Conservation (phyloP, 2,329 filamentous ascomycete genomes). For the Pseudogymnoascus sp. region DNA sequence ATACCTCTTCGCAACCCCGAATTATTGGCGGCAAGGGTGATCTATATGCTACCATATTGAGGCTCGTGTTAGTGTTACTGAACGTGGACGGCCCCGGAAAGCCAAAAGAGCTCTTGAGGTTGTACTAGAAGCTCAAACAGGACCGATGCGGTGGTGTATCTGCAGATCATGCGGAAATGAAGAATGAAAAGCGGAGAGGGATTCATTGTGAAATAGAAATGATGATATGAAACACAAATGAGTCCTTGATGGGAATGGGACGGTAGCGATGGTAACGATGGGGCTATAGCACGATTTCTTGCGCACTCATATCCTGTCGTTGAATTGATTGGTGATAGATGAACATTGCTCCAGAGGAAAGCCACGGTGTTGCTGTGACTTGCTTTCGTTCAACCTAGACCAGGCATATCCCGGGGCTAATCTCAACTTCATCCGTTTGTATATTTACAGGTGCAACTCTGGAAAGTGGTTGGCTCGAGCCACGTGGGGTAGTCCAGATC, state of each 20-base stretch:
- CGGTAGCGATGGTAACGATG: neutral
- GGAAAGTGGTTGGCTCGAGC: neutral
- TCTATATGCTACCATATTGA: neutral
- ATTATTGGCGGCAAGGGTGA: neutral
- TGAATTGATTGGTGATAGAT: neutral
- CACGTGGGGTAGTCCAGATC: neutral
- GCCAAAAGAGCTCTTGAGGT: neutral
- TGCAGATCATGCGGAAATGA: slow-evolving; percentile 1
- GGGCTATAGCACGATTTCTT: neutral
- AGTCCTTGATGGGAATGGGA: neutral
- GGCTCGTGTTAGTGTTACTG: neutral
- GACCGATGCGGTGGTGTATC: neutral
- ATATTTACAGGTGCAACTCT: neutral
- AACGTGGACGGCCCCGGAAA: neutral
- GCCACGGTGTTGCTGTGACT: neutral
- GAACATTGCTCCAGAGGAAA: neutral
- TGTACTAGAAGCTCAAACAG: neutral
- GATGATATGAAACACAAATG: slow-evolving; percentile 1
- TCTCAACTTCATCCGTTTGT: neutral
- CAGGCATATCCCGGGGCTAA: neutral
- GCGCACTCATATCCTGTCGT: neutral
- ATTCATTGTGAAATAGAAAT: neutral
- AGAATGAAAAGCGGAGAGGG: neutral
- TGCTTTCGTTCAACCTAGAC: neutral
- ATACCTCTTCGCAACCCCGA: neutral